Conservation (phyloP, 768 basidiomycete species). For the Pisolithus tinctorius region DNA sequence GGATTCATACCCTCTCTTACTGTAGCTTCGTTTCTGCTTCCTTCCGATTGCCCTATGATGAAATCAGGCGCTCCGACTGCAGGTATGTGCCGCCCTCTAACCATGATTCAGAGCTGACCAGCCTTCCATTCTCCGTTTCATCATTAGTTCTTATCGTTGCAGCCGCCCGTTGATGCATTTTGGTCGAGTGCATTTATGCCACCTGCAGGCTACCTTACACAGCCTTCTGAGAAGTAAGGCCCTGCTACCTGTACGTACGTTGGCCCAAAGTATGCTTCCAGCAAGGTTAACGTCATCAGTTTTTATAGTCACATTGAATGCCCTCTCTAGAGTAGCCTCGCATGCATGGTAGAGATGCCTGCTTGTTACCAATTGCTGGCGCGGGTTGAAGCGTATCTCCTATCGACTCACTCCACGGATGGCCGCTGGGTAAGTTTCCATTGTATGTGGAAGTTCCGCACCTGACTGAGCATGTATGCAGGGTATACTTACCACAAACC, state of each 20-base stretch:
- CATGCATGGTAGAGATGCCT: too few relatives aligned
- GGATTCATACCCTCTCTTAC: neutral
- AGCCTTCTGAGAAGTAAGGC: slow-evolving; percentile 13
- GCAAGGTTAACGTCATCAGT: neutral
- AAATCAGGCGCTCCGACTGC: neutral
- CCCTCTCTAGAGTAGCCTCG: too few relatives aligned
- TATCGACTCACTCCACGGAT: too few relatives aligned
- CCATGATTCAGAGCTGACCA: neutral
- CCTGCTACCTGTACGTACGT: neutral
- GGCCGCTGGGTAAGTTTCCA: too few relatives aligned
- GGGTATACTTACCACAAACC: too few relatives aligned
- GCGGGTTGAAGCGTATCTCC: too few relatives aligned
- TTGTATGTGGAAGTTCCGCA: too few relatives aligned
- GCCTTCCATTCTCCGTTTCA: neutral
- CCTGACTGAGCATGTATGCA: too few relatives aligned
- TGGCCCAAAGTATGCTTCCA: neutral
- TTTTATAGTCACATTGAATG: neutral
- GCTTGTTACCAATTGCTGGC: too few relatives aligned
- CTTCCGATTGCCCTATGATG: neutral
- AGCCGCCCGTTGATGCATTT: neutral
- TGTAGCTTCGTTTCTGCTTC: neutral
- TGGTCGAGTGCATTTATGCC: slow-evolving; percentile 5
- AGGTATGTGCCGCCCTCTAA: neutral
- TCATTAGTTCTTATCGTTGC: neutral
- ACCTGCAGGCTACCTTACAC: slow-evolving; percentile 14